Percentiles rank a stretch among this genome's conserved stretches.
Conservation (phyloP, 495 filamentous ascomycete genomes). For the Apodospora peruviana region DNA sequence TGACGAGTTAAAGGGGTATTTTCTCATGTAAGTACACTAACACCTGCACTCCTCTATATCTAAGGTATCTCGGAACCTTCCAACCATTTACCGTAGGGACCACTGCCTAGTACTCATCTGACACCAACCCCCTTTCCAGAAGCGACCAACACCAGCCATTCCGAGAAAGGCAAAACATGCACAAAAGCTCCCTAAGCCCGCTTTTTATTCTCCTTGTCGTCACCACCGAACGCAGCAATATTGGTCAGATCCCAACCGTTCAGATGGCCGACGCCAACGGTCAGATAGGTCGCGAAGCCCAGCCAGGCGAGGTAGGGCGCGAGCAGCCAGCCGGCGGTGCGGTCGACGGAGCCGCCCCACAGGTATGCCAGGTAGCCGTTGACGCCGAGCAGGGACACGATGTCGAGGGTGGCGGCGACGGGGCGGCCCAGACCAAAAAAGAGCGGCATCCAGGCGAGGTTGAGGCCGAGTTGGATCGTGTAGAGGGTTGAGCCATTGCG, state of each 20-base stretch:
- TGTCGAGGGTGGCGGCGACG: slow-evolving; percentile 68
- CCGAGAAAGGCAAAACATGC: no score
- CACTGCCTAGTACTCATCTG: no score
- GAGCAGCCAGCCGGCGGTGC: slow-evolving; percentile 63
- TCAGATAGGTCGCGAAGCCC: slow-evolving; percentile 76
- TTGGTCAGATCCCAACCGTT: slow-evolving; percentile 61
- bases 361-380: slow-evolving; percentile 65
- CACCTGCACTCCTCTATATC: no score
- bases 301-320: slow-evolving; percentile 80
- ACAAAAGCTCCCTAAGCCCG: no score
- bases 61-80: no score
- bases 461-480: slow-evolving; percentile 75
- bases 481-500: slow-evolving; percentile 70
- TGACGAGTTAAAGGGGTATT: no score
- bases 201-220: background rate
- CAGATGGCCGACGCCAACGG: slow-evolving; percentile 63
- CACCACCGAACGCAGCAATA: background rate
- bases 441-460: slow-evolving; percentile 88
- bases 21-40: no score
- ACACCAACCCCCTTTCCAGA: no score
- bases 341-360: slow-evolving; percentile 65
- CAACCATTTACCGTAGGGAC: no score
- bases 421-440: slow-evolving; percentile 74
- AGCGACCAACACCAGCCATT: no score
- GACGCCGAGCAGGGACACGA: slow-evolving; percentile 62